Conservation (phyloP, 805 yeast species). For the Cyberlindnera samutprakarnensis region DNA sequence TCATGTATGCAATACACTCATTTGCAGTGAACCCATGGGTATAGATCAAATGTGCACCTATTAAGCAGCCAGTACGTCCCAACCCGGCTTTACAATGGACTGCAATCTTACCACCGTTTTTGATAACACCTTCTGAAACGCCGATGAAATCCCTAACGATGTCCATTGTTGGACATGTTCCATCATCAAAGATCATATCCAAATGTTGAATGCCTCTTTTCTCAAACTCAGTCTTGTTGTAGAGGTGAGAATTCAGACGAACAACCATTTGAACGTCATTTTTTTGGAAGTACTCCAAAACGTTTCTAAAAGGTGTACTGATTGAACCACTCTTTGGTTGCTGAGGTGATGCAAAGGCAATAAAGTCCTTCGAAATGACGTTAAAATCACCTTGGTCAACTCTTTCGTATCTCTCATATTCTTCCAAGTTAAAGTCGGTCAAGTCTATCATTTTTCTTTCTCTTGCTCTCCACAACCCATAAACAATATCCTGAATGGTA, state of each 20-base stretch:
- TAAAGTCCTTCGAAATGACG: conserved; percentile 83
- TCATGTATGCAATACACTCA: conserved; percentile 94
- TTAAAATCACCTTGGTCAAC: conserved; percentile 98
- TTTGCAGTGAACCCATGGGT: conserved; percentile 96
- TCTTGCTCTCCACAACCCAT: conserved; percentile 97
- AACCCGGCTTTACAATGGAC: conserved; percentile 99
- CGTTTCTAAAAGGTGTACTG: conserved; percentile 75
- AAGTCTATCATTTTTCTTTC: conserved; percentile 84
- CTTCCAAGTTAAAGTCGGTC: conserved; percentile 82
- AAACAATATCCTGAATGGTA: conserved; percentile 89
- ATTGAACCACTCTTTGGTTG: conserved; percentile 42
- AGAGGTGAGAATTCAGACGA: conserved; percentile 84
- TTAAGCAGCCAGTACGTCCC: conserved; percentile 96
- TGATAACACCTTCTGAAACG: conserved; percentile 85
- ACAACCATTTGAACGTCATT: conserved; percentile 84
- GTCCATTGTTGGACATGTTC: conserved; percentile 94
- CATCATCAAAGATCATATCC: conserved; percentile 96
- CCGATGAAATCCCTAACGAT: conserved; percentile 90
- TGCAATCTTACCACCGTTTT: conserved; percentile 86
- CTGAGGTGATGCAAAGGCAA: conserved; percentile 97
- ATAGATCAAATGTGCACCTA: conserved; percentile 94
- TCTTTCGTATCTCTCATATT: conserved; percentile 88
- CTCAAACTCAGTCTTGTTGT: conserved; percentile 79
- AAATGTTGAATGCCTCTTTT: conserved; percentile 79
- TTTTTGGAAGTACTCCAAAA: conserved; percentile 64